phyloP scores from a whole-genome alignment of 352 stramenopile species.

The Phytophthora quininea region DNA sequence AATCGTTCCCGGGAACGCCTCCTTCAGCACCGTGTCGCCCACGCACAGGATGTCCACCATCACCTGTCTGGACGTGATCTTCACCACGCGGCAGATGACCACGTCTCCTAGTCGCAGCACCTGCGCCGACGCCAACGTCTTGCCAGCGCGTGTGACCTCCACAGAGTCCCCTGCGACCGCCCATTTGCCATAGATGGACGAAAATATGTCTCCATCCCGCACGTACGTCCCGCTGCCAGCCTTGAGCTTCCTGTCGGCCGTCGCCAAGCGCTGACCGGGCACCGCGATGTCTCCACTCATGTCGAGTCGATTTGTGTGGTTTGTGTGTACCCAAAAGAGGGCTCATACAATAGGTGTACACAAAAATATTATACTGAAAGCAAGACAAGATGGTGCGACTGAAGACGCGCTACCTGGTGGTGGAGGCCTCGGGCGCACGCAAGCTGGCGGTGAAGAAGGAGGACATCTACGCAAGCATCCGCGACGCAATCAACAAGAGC shows the following conservation, averaged over 20 bases:
- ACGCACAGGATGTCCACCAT: constrained; percentile 82
- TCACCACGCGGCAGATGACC: constrained; percentile 69
- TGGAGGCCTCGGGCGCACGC: constrained; percentile 52
- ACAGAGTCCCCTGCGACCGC: constrained; percentile 47
- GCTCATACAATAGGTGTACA: constrained; percentile 6
- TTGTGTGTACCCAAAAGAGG: not conserved
- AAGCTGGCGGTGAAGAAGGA: constrained; percentile 66
- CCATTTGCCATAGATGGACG: constrained; percentile 67
- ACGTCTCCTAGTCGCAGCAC: constrained; percentile 72
- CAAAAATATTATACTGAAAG: not conserved
- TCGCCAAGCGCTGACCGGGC: constrained; percentile 61
- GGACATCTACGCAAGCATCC: constrained; percentile 58
- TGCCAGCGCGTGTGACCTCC: constrained; percentile 50
- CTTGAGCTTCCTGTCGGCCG: constrained; percentile 39
- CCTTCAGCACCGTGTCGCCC: constrained; percentile 71
- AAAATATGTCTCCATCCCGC: constrained; percentile 68
- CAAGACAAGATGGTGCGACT: constrained; percentile 64
- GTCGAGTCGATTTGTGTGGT: constrained; percentile 11
- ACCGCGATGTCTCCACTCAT: constrained; percentile 51
- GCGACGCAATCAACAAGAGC: constrained; percentile 66
- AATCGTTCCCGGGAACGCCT: constrained; percentile 82
- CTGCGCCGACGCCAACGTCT: constrained; percentile 69
- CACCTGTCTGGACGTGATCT: constrained; percentile 77
- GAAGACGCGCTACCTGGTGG: constrained; percentile 79
- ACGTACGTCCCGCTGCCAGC: constrained; percentile 61